phyloP scores from a whole-genome alignment of 2,329 filamentous ascomycete species.

The Exutisphaerella laricina region DNA sequence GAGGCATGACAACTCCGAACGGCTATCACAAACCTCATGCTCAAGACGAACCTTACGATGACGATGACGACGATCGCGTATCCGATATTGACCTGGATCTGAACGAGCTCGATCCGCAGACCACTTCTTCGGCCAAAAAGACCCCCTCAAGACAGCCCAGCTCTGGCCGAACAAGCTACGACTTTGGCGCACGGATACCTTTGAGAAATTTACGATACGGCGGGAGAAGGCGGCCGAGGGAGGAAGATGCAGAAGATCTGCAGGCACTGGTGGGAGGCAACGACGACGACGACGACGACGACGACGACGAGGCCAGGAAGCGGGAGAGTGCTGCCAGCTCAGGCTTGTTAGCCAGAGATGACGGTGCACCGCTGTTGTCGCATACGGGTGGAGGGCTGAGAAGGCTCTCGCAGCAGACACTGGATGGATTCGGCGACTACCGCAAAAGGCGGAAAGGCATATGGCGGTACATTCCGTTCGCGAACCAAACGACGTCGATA shows the following conservation, averaged over 20 bases:
- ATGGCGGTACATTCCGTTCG: constrained; percentile 26
- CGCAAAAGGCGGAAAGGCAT: constrained; percentile 21
- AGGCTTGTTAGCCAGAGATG: constrained; percentile 49
- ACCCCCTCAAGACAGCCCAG: constrained; percentile 13
- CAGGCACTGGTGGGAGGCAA: constrained; percentile 54
- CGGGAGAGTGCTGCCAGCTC: constrained; percentile 38
- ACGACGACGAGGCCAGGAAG: constrained; percentile 44
- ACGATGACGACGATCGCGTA: constrained; percentile 43
- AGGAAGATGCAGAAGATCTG: constrained; percentile 59
- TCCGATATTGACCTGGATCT: constrained; percentile 73
- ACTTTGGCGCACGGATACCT: constrained; percentile 57
- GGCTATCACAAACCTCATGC: constrained; percentile 51
- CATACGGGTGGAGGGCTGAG: constrained; percentile 13
- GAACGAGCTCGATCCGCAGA: constrained; percentile 66
- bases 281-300: constrained; percentile 48
- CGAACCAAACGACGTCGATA: constrained; percentile 19
- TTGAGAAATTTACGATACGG: constrained; percentile 55
- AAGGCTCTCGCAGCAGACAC: constrained; percentile 11
- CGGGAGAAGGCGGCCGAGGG: constrained; percentile 40
- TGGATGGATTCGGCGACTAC: constrained; percentile 17
- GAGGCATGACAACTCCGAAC: constrained; percentile 44
- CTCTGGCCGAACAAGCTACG: constrained; percentile 26
- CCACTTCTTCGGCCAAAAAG: constrained; percentile 20
- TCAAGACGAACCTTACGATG: constrained; percentile 57
- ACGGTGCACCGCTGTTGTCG: constrained; percentile 67